These are phyloP conservation scores for Arthrinium phaeospermum DNA, from an alignment of 2,329 filamentous ascomycete species.

Conservation along the genomic window DNA sequence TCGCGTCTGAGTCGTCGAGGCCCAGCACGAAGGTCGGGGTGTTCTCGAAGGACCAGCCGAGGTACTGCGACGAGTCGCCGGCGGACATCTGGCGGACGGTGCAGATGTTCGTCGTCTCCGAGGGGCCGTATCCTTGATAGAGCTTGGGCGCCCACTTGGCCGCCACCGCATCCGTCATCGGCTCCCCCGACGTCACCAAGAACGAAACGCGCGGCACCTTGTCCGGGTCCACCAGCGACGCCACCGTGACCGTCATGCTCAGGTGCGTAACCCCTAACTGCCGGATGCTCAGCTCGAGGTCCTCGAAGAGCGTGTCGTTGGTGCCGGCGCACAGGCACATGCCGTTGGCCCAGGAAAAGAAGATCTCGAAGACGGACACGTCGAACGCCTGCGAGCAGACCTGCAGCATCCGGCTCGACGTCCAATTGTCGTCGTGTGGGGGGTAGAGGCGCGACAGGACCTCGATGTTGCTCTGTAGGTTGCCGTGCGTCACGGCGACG, in stretches of 20 bases:
- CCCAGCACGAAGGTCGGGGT: slow-evolving; percentile 74
- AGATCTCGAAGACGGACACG: slow-evolving; percentile 89
- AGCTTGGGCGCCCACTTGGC: slow-evolving; percentile 72
- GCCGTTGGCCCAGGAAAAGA: slow-evolving; percentile 80
- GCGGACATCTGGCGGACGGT: slow-evolving; percentile 69
- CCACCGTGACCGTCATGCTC: slow-evolving; percentile 85
- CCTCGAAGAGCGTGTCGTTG: slow-evolving; percentile 75
- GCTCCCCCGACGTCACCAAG: slow-evolving; percentile 81
- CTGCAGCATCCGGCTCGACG: slow-evolving; percentile 71
- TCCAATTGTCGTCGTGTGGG: slow-evolving; percentile 46
- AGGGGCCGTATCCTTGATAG: slow-evolving; percentile 84
- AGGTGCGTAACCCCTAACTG: slow-evolving; percentile 74
- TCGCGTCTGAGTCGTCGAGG: slow-evolving; percentile 31
- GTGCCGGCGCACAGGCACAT: slow-evolving; percentile 79
- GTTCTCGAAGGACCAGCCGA: slow-evolving; percentile 77
- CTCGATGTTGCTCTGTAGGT: slow-evolving; percentile 77
- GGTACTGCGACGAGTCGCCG: slow-evolving; percentile 70
- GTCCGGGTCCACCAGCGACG: slow-evolving; percentile 71
- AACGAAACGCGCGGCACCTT: slow-evolving; percentile 76
- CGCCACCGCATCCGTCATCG: slow-evolving; percentile 74
- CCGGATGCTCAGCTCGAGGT: slow-evolving; percentile 72
- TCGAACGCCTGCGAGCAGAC: slow-evolving; percentile 86
- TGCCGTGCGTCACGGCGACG: slow-evolving; percentile 77
- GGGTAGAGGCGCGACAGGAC: slow-evolving; percentile 72
- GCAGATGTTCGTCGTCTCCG: slow-evolving; percentile 88